Conservation (phyloP, 148 eudicot genomes). For the Rhododendron vialii region DNA sequence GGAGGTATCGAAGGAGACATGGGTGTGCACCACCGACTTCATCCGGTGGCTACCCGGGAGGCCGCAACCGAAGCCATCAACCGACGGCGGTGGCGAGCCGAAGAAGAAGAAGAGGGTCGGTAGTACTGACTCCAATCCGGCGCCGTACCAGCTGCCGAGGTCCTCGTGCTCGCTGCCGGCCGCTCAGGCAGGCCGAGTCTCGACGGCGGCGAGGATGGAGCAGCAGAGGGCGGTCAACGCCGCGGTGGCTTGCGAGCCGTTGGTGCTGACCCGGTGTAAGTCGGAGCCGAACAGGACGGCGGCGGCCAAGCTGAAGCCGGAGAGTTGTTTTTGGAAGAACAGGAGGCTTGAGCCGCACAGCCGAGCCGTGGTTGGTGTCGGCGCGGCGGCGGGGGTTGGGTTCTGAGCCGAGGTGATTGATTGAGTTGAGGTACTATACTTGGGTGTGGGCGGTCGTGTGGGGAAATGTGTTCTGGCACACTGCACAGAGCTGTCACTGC, state of each 20-base stretch:
- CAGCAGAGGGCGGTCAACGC: constrained; percentile 52
- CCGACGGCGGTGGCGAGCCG: constrained; percentile 18
- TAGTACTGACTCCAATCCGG: constrained; percentile 15
- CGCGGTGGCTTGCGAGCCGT: constrained; percentile 76
- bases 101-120: constrained; percentile 17
- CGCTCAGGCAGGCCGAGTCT: constrained; percentile 15
- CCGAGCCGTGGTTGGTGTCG: constrained; percentile 46
- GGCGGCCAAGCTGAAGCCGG: constrained; percentile 64
- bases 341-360: constrained; percentile 74
- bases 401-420: constrained; percentile 30
- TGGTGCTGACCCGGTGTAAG: constrained; percentile 74
- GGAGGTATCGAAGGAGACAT: constrained; percentile 95
- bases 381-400: constrained; percentile 65
- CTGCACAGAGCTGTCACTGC: constrained; percentile 1
- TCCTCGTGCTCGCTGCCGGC: constrained; percentile 78
- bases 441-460: neutral
- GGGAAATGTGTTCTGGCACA: neutral
- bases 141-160: constrained; percentile 43
- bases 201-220: constrained; percentile 67
- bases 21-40: constrained; percentile 88
- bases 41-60: constrained; percentile 51
- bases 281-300: constrained; percentile 92
- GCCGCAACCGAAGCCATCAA: neutral
- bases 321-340: constrained; percentile 60
- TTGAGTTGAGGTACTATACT: neutral